A percentile compares a stretch with the other conserved stretches of the same genome.
Conservation (phyloP, 2,329 filamentous ascomycete genomes). For the Colletotrichum trifolii region DNA sequence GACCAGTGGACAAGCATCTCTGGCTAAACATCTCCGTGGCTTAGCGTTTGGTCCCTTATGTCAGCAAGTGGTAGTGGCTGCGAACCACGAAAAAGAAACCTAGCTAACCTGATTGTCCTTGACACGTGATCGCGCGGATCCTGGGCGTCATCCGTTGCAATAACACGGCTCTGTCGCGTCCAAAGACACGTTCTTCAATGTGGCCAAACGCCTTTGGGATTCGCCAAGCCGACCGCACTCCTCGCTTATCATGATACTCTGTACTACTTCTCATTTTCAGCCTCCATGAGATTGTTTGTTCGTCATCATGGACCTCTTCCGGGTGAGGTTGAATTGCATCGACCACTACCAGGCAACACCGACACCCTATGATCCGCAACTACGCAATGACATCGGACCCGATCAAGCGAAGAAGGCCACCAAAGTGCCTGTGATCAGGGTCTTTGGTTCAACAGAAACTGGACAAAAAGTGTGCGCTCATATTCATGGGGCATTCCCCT, state of each 20-base stretch:
- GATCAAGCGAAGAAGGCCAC: slow-evolving; percentile 72
- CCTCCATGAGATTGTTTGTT: slow-evolving; percentile 23
- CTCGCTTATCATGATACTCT: slow-evolving; percentile 5
- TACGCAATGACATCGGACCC: slow-evolving; percentile 72
- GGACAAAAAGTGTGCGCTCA: slow-evolving; percentile 97
- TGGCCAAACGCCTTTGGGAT: slow-evolving; percentile 7
- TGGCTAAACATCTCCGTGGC: no score
- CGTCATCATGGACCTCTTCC: slow-evolving; percentile 75
- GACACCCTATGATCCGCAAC: slow-evolving; percentile 81
- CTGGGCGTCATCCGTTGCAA: slow-evolving; percentile 7
- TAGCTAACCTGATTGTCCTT: slow-evolving; percentile 43
- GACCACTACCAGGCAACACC: slow-evolving; percentile 90
- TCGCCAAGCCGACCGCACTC: no score
- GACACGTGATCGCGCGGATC: slow-evolving; percentile 42
- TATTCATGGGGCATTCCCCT: slow-evolving; percentile 94
- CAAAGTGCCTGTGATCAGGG: slow-evolving; percentile 85
- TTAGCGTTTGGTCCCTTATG: no score
- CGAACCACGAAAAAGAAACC: neutral
- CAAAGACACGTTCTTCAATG: neutral
- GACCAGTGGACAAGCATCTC: no score
- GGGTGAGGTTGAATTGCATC: slow-evolving; percentile 93
- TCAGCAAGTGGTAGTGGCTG: neutral
- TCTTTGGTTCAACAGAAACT: slow-evolving; percentile 93
- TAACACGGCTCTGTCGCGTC: slow-evolving; percentile 31
- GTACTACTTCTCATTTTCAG: neutral